phyloP scores from a whole-genome alignment of 192 early-diverging fungal genomes.

The Backusella parvicylindrica region DNA sequence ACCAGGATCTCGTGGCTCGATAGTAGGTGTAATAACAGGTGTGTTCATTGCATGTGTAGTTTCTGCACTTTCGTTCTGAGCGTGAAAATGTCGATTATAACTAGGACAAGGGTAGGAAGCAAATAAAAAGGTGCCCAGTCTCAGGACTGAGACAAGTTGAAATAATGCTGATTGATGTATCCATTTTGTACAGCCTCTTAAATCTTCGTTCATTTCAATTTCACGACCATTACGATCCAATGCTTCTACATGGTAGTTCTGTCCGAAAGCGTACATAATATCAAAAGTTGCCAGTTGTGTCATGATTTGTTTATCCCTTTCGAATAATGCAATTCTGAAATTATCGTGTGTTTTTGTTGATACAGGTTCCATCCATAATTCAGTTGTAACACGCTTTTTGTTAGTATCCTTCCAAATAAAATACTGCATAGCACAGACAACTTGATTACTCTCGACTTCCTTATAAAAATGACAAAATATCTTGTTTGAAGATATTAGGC shows the following conservation, averaged over 20 bases:
- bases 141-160: conserved; percentile 26
- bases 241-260: not conserved
- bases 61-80: not conserved
- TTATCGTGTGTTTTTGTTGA: not conserved
- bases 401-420: conserved; percentile 42
- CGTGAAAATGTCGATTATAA: conserved; percentile 16
- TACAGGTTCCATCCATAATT: conserved; percentile 56
- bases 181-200: not conserved
- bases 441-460: conserved; percentile 31
- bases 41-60: not conserved
- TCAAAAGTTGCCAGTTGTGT: conserved; percentile 57
- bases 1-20: not conserved
- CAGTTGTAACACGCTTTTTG: conserved; percentile 43
- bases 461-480: conserved; percentile 44
- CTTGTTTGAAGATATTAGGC: conserved; percentile 34
- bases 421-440: conserved; percentile 41
- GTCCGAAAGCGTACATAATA: conserved; percentile 45
- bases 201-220: not conserved
- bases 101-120: conserved; percentile 27
- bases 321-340: not conserved
- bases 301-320: conserved; percentile 36
- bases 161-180: conserved; percentile 19
- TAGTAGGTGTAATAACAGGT: not conserved
- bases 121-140: conserved; percentile 22
- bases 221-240: not conserved